Percentiles rank a stretch among this genome's conserved stretches.
Conservation (phyloP, 768 basidiomycete species). For the Collybia sp. region DNA sequence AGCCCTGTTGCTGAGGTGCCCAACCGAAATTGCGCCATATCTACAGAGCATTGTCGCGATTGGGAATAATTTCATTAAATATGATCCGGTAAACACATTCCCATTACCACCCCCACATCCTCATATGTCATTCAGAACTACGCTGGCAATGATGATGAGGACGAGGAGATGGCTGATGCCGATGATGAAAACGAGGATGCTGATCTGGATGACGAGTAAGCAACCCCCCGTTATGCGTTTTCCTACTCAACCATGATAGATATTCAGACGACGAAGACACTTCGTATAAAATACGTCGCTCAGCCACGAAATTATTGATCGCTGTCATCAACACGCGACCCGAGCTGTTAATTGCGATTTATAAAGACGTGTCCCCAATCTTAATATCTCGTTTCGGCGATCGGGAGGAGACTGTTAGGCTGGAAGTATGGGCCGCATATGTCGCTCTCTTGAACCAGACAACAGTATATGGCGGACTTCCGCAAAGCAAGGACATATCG, state of each 20-base stretch:
- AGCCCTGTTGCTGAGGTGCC: constrained; percentile 77
- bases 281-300: constrained; percentile 95
- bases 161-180: constrained; percentile 60
- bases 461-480: constrained; percentile 65
- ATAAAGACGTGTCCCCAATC: constrained; percentile 81
- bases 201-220: constrained; percentile 80
- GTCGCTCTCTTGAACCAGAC: constrained; percentile 81
- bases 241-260: constrained; percentile 31
- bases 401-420: constrained; percentile 89
- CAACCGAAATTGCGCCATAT: constrained; percentile 75
- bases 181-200: constrained; percentile 80
- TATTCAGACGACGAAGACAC: constrained; percentile 98
- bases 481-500: constrained; percentile 46
- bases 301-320: constrained; percentile 85
- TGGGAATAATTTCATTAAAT: constrained; percentile 79
- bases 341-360: constrained; percentile 75
- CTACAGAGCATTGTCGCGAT: constrained; percentile 62
- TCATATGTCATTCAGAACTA: constrained; percentile 36
- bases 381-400: constrained; percentile 91
- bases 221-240: constrained; percentile 2
- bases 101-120: not conserved
- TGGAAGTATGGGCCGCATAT: constrained; percentile 92
- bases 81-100: constrained; percentile 73
- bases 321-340: constrained; percentile 88
- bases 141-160: constrained; percentile 42